Conservation (phyloP, 2,329 filamentous ascomycete species). For the Thermoascus crustaceus region DNA sequence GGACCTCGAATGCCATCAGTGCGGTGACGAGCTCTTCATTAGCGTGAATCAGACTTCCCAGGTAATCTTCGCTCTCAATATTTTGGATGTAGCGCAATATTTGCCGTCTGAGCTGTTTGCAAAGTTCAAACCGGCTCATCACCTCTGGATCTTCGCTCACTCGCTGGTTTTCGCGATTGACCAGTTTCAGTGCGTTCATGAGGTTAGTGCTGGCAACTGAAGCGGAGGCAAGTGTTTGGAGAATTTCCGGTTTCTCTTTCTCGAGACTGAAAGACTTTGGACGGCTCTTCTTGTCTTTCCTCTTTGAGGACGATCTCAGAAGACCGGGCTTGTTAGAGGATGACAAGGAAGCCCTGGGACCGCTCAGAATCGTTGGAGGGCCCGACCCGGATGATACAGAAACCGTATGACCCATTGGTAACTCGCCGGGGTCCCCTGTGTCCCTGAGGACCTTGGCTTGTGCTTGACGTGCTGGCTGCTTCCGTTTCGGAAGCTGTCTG, state of each 20-base stretch:
- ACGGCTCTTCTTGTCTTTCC: constrained; percentile 47
- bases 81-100: constrained; percentile 88
- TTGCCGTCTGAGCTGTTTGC: constrained; percentile 75
- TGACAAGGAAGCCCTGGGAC: constrained; percentile 23
- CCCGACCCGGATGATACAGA: constrained; percentile 32
- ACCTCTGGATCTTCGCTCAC: constrained; percentile 78
- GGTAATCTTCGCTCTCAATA: constrained; percentile 83
- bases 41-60: constrained; percentile 82
- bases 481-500: constrained; percentile 56
- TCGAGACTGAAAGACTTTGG: constrained; percentile 68
- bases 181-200: constrained; percentile 74
- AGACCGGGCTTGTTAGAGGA: constrained; percentile 28
- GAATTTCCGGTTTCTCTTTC: constrained; percentile 77
- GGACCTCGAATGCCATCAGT: constrained; percentile 87
- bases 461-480: constrained; percentile 66
- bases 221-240: constrained; percentile 78
- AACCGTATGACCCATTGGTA: constrained; percentile 30
- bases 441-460: constrained; percentile 77
- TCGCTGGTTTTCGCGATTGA: constrained; percentile 80
- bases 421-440: constrained; percentile 48
- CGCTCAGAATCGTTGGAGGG: constrained; percentile 28
- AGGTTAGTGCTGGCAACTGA: constrained; percentile 89
- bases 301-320: constrained; percentile 32
- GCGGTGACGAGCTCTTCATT: constrained; percentile 94
- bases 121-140: constrained; percentile 69